Percentiles rank a stretch among this genome's conserved stretches.
phyloP scores from a whole-genome alignment of 352 stramenopile genomes.

The Aphanomyces stellatus region DNA sequence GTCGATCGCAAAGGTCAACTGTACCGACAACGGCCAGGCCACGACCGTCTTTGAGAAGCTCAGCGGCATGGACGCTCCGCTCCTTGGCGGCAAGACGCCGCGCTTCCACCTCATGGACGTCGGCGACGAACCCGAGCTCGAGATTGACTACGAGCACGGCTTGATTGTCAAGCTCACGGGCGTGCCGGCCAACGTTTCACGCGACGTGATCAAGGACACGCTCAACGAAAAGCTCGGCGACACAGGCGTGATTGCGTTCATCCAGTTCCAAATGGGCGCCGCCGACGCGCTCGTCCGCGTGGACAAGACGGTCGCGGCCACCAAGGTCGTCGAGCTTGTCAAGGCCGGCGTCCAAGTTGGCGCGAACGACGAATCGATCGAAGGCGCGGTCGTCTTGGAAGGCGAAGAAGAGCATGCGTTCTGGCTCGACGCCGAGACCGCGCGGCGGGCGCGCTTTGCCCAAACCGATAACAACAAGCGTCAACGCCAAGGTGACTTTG shows the following conservation, averaged over 20 bases:
- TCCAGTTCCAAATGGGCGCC: conserved; percentile 78
- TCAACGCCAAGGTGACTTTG: conserved; percentile 24
- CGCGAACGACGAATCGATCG: conserved; percentile 58
- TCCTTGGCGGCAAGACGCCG: conserved; percentile 70
- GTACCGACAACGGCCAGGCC: conserved; percentile 35
- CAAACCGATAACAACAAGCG: conserved; percentile 67
- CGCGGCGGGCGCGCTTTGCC: conserved; percentile 72
- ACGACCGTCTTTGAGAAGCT: conserved; percentile 69
- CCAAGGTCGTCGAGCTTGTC: conserved; percentile 58
- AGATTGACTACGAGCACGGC: conserved; percentile 74
- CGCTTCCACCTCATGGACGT: conserved; percentile 64
- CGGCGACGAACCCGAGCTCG: conserved; percentile 59
- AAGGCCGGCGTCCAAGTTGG: conserved; percentile 41
- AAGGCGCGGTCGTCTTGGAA: conserved; percentile 42
- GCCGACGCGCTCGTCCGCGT: conserved; percentile 60
- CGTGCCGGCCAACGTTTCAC: conserved; percentile 55
- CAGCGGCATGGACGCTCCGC: conserved; percentile 32
- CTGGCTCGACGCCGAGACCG: conserved; percentile 64
- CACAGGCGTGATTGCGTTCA: conserved; percentile 63
- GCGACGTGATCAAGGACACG: conserved; percentile 79
- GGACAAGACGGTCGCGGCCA: conserved; percentile 43
- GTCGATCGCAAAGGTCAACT: conserved; percentile 60
- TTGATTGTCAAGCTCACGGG: conserved; percentile 80
- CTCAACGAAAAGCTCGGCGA: conserved; percentile 78
- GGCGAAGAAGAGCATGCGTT: conserved; percentile 81